Conservation (phyloP, 192 early-diverging fungal genomes). For the Chytriomyces hyalinus region DNA sequence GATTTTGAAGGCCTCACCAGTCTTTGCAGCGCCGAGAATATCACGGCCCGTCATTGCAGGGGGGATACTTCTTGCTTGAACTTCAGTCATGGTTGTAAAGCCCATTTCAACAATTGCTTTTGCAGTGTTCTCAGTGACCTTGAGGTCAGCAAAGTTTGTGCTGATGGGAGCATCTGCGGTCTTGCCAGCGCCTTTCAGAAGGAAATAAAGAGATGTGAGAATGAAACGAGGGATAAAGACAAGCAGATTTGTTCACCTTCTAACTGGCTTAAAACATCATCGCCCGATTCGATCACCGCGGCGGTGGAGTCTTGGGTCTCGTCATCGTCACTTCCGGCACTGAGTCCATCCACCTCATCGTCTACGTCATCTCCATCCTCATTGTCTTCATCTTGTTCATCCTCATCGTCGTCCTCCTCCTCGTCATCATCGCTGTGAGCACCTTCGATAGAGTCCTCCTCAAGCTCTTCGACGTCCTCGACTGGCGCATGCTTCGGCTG, state of each 20-base stretch:
- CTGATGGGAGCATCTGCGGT: constrained; percentile 34
- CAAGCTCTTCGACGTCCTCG: constrained; percentile 31
- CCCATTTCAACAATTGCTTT: constrained; percentile 88
- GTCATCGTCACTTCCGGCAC: neutral
- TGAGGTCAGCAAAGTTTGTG: constrained; percentile 75
- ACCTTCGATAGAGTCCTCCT: constrained; percentile 20
- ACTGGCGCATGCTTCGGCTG: neutral
- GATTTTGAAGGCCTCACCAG: constrained; percentile 56
- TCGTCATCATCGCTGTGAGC: constrained; percentile 5
- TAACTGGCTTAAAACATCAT: constrained; percentile 6
- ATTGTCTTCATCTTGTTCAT: constrained; percentile 26
- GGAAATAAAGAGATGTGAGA: neutral
- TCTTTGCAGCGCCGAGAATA: constrained; percentile 98
- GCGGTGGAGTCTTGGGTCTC: constrained; percentile 13
- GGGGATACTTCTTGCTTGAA: constrained; percentile 95
- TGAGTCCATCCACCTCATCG: constrained; percentile 22
- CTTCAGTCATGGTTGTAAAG: constrained; percentile 93
- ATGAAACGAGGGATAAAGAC: neutral
- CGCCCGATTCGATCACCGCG: neutral
- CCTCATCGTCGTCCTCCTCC: constrained; percentile 30
- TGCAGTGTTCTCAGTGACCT: constrained; percentile 79
- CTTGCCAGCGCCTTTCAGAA: neutral
- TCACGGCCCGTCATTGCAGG: constrained; percentile 95
- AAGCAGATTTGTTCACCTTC: constrained; percentile 18
- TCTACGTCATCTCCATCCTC: constrained; percentile 5